Evolutionary conservation across 805 yeast species (phyloP).

Genomic region (Starmerella asiatica): DNA sequence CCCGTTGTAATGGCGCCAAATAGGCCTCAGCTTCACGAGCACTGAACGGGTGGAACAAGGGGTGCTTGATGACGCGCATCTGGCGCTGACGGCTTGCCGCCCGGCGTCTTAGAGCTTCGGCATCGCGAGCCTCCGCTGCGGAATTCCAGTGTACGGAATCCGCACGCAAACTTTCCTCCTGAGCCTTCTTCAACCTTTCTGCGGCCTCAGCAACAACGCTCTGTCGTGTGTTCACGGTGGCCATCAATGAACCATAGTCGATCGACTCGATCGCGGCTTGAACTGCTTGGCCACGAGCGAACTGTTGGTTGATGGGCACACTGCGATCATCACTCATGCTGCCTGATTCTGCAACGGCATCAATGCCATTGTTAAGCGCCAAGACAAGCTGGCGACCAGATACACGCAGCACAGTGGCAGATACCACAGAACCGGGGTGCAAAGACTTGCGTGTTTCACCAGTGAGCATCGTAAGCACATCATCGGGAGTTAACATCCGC

Average conservation of each 20-base stretch:
- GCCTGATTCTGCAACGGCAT: conserved; percentile 34
- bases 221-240: conserved; percentile 57
- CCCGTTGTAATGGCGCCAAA: conserved; percentile 76
- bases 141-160: conserved; percentile 67
- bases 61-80: conserved; percentile 77
- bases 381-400: conserved; percentile 35
- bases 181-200: conserved; percentile 22
- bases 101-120: conserved; percentile 53
- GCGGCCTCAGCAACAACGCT: conserved; percentile 48
- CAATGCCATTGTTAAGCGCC: conserved; percentile 47
- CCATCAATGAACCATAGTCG: conserved; percentile 61
- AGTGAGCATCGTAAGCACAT: conserved; percentile 77
- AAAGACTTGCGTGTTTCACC: conserved; percentile 69
- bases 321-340: conserved; percentile 28
- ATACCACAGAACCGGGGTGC: conserved; percentile 54
- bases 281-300: conserved; percentile 56
- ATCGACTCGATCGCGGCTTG: conserved; percentile 65
- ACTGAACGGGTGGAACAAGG: conserved; percentile 72
- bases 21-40: conserved; percentile 84
- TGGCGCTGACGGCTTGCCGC: conserved; percentile 56
- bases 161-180: conserved; percentile 26
- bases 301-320: conserved; percentile 21
- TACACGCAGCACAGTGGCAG: conserved; percentile 59
- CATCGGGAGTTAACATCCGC: conserved; percentile 49
- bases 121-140: conserved; percentile 46